These are phyloP conservation scores for Dalbergia cochinchinensis DNA, from an alignment of 306 rosid species.

Conservation along the genomic window DNA sequence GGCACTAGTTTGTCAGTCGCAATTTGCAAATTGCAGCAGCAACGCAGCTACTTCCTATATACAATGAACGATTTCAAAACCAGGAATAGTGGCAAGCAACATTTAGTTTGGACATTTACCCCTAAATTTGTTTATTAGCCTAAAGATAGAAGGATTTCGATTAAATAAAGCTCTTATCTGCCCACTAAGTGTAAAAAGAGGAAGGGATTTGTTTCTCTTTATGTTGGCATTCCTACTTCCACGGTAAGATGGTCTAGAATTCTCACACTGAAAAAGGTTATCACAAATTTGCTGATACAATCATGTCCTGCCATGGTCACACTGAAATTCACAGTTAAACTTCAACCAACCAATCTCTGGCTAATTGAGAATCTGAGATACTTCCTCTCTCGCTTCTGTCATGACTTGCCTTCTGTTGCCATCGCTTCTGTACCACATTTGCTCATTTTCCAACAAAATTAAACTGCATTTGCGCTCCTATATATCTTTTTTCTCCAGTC, in stretches of 20 bases:
- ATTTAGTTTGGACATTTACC: neutral
- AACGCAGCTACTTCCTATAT: no score
- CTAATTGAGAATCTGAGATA: neutral
- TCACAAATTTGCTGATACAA: neutral
- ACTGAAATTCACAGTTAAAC: neutral
- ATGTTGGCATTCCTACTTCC: neutral
- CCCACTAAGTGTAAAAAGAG: neutral
- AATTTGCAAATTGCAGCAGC: no score
- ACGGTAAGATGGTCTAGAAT: conserved; percentile 16
- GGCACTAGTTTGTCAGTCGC: no score
- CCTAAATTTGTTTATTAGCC: neutral
- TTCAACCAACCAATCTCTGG: conserved; percentile 1
- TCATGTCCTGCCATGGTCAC: conserved; percentile 7
- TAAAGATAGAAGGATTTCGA: neutral
- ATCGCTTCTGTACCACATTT: neutral
- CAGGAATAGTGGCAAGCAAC: neutral
- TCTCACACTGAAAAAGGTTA: neutral
- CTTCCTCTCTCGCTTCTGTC: neutral
- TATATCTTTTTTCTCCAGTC: neutral
- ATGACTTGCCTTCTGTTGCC: neutral
- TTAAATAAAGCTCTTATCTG: neutral
- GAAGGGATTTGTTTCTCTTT: neutral
- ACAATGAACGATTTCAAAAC: neutral
- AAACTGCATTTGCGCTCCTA: neutral
- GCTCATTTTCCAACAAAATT: neutral